phyloP scores from a whole-genome alignment of 306 rosid genomes.

The Quillaja saponaria region DNA sequence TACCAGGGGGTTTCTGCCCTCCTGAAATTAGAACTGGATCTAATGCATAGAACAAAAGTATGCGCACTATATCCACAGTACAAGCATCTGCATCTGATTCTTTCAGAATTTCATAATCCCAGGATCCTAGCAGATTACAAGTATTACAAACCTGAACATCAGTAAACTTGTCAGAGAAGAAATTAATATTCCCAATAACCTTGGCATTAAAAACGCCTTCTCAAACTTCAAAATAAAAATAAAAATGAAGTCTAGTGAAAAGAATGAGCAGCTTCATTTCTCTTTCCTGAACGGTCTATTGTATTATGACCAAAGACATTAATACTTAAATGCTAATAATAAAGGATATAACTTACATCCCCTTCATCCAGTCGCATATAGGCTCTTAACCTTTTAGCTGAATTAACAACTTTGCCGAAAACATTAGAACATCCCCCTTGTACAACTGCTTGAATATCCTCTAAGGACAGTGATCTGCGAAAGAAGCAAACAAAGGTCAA shows the following conservation, averaged over 20 bases:
- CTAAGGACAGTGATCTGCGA: constrained; percentile 61
- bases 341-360: constrained; percentile 57
- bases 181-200: neutral
- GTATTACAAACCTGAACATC: constrained; percentile 73
- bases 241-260: constrained; percentile 5
- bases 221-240: constrained; percentile 1
- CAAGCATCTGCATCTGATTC: constrained; percentile 67
- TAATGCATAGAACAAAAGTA: constrained; percentile 70
- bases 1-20: constrained; percentile 64
- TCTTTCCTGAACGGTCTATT: constrained; percentile 1
- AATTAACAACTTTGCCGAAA: constrained; percentile 78
- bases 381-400: constrained; percentile 86
- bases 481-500: constrained; percentile 22
- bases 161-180: constrained; percentile 28
- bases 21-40: constrained; percentile 75
- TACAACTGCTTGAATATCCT: constrained; percentile 66
- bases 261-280: constrained; percentile 8
- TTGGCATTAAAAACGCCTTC: constrained; percentile 16
- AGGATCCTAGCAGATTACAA: constrained; percentile 81
- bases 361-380: constrained; percentile 81
- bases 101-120: constrained; percentile 79
- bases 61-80: constrained; percentile 85
- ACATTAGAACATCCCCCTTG: constrained; percentile 83
- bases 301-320: neutral
- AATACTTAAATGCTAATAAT: constrained; percentile 8